Evolutionary conservation across 805 yeast genomes (phyloP), one percentile per base, ranked within the genome.

Genomic region (Nakazawaea anatomiae): DNA sequence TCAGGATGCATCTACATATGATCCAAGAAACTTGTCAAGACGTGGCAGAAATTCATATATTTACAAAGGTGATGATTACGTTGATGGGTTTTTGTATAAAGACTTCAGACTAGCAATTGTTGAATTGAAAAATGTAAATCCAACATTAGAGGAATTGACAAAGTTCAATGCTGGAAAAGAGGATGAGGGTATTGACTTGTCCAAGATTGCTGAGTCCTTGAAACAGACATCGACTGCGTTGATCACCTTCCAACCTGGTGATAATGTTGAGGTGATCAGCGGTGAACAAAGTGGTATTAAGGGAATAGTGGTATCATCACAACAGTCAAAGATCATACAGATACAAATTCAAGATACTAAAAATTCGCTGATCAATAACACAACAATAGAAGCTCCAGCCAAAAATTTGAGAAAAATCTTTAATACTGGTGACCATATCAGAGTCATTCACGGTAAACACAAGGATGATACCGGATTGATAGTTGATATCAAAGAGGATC

Each of bases 391-490:
- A 53, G 85, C 91, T 47, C 97, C 97, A 35, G 78, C 85, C 3
- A 76, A 79, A 42, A 84, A 89, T 55, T 74, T 94, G 61, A 81
- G 97, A 64, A 94, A 94, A 65, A 82, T 87, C 50, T 92, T 92
- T 68, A 70, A 77, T 48, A 82, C 89, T 41, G 99, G 99, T 75
- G 98, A 92, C 66, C 97, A 94, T 66, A 96, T 94, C 27, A 84
- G 96, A 52, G 94, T 92, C 34, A 79, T 87, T 39, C 88, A 84
- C 62, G 99, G 99, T 64, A 89, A 87, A 62, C 96, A 89, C 66
- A 75, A 82, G 48, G 97, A 92, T 61, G 97, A 91, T 62, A 89
- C 97, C 36, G 99, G 99, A 71, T 77, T 94, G 71, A 96, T 94
- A 47, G 90, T 94, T 41, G 77, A 82, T 57, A 80, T 89, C 28